Evolutionary conservation across 192 early-diverging fungal genomes (phyloP).

Genomic region (Spizellomyces punctatus): DNA sequence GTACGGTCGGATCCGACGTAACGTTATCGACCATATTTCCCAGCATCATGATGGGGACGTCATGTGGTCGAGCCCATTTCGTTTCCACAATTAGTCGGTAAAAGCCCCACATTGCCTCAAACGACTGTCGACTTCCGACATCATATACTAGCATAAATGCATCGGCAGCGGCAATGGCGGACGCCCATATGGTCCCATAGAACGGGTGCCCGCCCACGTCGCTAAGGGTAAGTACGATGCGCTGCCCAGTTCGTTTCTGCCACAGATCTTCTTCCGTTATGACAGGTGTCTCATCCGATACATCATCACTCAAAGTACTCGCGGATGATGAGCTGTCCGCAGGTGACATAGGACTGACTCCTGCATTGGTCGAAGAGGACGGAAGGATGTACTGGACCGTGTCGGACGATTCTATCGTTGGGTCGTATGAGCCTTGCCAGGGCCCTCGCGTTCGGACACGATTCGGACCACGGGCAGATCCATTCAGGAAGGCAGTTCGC

Average conservation of each 20-base stretch:
- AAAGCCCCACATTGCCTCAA: slow-evolving; percentile 40
- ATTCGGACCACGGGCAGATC: neutral
- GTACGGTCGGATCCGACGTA: slow-evolving; percentile 17
- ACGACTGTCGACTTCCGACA: slow-evolving; percentile 34
- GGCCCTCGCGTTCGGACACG: slow-evolving; percentile 3
- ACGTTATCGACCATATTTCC: slow-evolving; percentile 48
- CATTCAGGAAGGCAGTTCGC: slow-evolving; percentile 12
- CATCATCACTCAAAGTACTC: slow-evolving; percentile 16
- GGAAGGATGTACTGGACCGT: slow-evolving; percentile 30
- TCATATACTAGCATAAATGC: slow-evolving; percentile 48
- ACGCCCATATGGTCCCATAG: slow-evolving; percentile 31
- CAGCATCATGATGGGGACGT: slow-evolving; percentile 39
- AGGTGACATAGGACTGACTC: slow-evolving; percentile 11
- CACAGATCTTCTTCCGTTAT: slow-evolving; percentile 26
- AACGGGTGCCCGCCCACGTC: slow-evolving; percentile 41
- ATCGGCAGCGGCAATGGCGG: slow-evolving; percentile 38
- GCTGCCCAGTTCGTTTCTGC: slow-evolving; percentile 25
- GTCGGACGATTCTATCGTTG: slow-evolving; percentile 37
- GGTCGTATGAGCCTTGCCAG: slow-evolving; percentile 27
- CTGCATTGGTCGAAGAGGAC: neutral
- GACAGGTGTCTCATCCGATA: neutral
- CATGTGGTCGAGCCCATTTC: slow-evolving; percentile 25
- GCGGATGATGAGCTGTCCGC: slow-evolving; percentile 2
- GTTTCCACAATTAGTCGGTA: slow-evolving; percentile 32
- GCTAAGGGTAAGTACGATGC: slow-evolving; percentile 35